These are phyloP conservation scores for Rhizomucor pusillus DNA, from an alignment of 371 early-diverging fungal species.

Conservation along the genomic window DNA sequence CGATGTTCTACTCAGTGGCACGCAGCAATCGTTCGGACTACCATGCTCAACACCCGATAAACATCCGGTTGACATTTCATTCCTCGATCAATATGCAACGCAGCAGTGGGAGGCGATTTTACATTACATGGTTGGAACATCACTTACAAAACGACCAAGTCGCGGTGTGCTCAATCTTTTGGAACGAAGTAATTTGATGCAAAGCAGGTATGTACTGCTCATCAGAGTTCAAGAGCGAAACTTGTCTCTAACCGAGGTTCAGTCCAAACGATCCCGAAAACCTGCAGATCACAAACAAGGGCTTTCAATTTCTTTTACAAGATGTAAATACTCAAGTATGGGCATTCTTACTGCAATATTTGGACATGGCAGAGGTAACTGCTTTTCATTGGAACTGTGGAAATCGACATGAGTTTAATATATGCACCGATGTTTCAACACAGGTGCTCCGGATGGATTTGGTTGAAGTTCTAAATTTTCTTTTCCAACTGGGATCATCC, in stretches of 20 bases:
- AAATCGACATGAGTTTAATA: background rate
- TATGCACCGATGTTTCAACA: background rate
- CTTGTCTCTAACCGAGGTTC: background rate
- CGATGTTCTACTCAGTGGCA: slow-evolving; percentile 51
- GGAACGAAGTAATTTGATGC: slow-evolving; percentile 78
- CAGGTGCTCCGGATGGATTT: slow-evolving; percentile 82
- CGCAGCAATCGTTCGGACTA: slow-evolving; percentile 81
- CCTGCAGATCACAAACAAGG: slow-evolving; percentile 85
- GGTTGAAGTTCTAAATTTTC: slow-evolving; percentile 88
- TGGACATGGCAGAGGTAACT: slow-evolving; percentile 82
- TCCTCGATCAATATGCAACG: slow-evolving; percentile 79
- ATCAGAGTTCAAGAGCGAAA: too few relatives aligned
- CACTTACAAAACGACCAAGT: slow-evolving; percentile 64
- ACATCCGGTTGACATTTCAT: slow-evolving; percentile 63
- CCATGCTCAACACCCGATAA: slow-evolving; percentile 67
- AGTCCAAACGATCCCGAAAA: slow-evolving; percentile 6
- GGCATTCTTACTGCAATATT: slow-evolving; percentile 92
- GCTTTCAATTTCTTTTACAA: slow-evolving; percentile 95
- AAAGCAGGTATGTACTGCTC: slow-evolving; percentile 39
- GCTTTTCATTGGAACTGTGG: background rate
- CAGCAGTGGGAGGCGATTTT: slow-evolving; percentile 91
- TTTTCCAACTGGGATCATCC: slow-evolving; percentile 88
- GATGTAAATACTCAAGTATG: slow-evolving; percentile 93
- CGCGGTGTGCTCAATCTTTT: slow-evolving; percentile 78
- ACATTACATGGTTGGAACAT: slow-evolving; percentile 93